Evolutionary conservation across 495 filamentous ascomycete species (phyloP), one percentile per base, ranked within the genome.

Genomic region (Neurospora terricola): DNA sequence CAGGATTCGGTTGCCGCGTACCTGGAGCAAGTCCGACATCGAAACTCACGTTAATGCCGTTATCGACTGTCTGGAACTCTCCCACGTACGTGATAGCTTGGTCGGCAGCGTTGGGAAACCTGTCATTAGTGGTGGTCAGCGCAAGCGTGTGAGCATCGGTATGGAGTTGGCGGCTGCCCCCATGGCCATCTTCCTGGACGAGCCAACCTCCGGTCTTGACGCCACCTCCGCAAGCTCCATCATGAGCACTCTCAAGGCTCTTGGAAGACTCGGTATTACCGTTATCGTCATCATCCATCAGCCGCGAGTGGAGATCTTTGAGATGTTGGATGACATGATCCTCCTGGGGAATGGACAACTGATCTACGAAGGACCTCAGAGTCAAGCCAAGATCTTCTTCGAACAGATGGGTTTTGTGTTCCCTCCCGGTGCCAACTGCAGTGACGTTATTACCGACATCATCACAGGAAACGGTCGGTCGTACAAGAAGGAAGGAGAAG

Each of bases 81-180:
- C 79, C 21, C 83, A 85, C 45, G 83, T 86, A 18, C 77, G 81
- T 30, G 71, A 85, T 69, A 84, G 81, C 8, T 69, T 82, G 3
- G 84, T 86, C 4, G 84, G 84, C 38, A 83, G 79, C 70, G 76
- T 82, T 2, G 82, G 81, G 16, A 81, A 81, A 70, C 83, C 84
- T 2, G 78, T 84, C 10, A 84, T 87, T 48, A 85, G 83, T 30
- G 86, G 86, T 69, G 86, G 86, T 7, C 84, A 84, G 71, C 79
- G 83, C 34, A 86, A 86, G 71, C 77, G 86, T 36, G 85, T 87
- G 16, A 87, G 84, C 75, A 87, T 88, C 71, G 84, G 85, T 0
- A 84, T 88, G 77, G 89, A 91, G 77, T 81, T 91, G 5, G 88
- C 88, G 2, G 88, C 89, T 18, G 88, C 88, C n/a, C 90, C 90